Base-by-base conservation (phyloP, 2,329 filamentous ascomycete species). In the Microcyclosporella mali region DNA sequence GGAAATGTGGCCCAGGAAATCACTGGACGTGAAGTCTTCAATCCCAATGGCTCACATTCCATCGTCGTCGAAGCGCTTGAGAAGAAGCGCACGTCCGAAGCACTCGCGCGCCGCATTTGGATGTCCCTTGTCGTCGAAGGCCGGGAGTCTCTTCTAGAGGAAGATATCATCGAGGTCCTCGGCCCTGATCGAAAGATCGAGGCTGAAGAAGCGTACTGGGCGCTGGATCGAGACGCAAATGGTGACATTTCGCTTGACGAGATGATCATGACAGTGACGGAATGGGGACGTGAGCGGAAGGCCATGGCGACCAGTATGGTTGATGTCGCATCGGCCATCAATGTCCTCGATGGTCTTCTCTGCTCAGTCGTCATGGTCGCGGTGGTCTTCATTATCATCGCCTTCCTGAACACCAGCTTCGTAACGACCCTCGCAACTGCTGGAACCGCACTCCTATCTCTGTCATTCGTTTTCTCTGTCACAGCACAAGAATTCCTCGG, bases 111-210 rank as follows among this genome's bases (percentile, higher is more conserved):
- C 54, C 84, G 92, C 58, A 83, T 97, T 50, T 97, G 92, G 92
- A 94, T 95, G 87, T 95, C 89, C 1, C 94, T 95, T 61, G 92
- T 95, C 1, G 80, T 92, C 3, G 90, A 97, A 66, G 88, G 88
- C 56, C 82, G 82, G 45, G 87, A 95, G 31, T 72, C 82, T 0
- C 73, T 98, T 7, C 86, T 78, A 53, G 66, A 77, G 7, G 88
- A 95, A 3, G 92, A 98, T 61, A 76, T 98, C 29, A 63, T 82
- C 21, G 90, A 97, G 62, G 90, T 97, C 8, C 81, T 98, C 46
- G 90, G 90, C 2, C 70, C 77, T 0, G 77, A 78, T 4, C 82
- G 84, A 56, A 79, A 80, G 49, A 71, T 78, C 0, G 86, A 95
- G 50, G 92, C 92, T 2, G 85, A 92, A 45, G 88, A 95, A 64